A percentile compares a stretch with the other conserved stretches of the same genome.
Conservation (phyloP, 805 yeast genomes). For the Suhomyces xylopsoci region DNA sequence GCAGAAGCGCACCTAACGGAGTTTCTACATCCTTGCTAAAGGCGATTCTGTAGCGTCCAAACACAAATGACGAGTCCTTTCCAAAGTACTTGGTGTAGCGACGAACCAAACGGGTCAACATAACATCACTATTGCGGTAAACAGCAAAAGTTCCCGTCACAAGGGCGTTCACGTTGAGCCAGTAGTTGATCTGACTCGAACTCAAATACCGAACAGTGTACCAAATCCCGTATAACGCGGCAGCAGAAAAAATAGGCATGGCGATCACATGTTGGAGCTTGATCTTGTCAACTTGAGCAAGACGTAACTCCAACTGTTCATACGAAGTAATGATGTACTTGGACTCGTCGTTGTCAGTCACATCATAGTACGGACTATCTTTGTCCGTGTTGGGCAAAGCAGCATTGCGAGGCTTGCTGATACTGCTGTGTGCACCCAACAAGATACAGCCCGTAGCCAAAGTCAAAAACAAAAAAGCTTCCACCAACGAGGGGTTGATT, state of each 20-base stretch:
- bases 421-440: slow-evolving; percentile 8
- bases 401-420: slow-evolving; percentile 24
- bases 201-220: slow-evolving; percentile 32
- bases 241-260: slow-evolving; percentile 46
- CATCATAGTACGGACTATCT: slow-evolving; percentile 15
- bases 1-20: slow-evolving; percentile 37
- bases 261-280: slow-evolving; percentile 28
- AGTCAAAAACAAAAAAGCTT: not conserved
- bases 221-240: slow-evolving; percentile 36
- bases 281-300: slow-evolving; percentile 5
- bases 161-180: slow-evolving; percentile 35
- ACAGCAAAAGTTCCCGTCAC: slow-evolving; percentile 32
- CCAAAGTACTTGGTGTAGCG: slow-evolving; percentile 17
- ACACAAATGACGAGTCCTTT: slow-evolving; percentile 1
- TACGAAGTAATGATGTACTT: slow-evolving; percentile 8
- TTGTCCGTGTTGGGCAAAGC: slow-evolving; percentile 18
- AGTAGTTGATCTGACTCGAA: slow-evolving; percentile 24
- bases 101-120: slow-evolving; percentile 25
- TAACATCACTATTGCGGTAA: slow-evolving; percentile 23
- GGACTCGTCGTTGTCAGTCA: slow-evolving; percentile 22
- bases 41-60: slow-evolving; percentile 38
- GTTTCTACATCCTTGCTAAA: slow-evolving; percentile 37
- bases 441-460: slow-evolving; percentile 2
- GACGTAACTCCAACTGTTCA: slow-evolving; percentile 8
- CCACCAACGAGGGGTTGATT: not conserved